Conservation (phyloP, 1,284 basidiomycete species). For the Malassezia dermatis region DNA sequence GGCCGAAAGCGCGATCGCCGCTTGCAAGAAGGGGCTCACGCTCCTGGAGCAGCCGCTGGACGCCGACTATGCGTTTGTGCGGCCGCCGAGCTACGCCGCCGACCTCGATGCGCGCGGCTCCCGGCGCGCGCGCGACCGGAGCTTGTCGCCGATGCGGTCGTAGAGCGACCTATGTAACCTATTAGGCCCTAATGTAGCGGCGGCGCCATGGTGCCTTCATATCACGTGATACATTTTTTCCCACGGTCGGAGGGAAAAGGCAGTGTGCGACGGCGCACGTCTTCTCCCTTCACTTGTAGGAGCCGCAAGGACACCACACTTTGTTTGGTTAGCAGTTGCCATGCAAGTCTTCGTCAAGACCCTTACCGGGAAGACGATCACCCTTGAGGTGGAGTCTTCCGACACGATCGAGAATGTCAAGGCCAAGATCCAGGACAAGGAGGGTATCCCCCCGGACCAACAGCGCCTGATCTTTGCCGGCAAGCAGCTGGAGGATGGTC, state of each 20-base stretch:
- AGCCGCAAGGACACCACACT: slow-evolving; percentile 33
- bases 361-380: slow-evolving; percentile 49
- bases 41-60: slow-evolving; percentile 77
- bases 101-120: background rate
- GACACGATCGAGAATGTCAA: slow-evolving; percentile 49
- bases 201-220: background rate
- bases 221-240: slow-evolving; percentile 15
- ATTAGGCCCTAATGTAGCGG: background rate
- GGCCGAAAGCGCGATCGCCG: slow-evolving; percentile 77
- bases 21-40: slow-evolving; percentile 68
- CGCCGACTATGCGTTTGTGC: slow-evolving; percentile 90
- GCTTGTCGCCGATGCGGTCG: slow-evolving; percentile 15
- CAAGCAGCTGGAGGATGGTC: slow-evolving; percentile 68
- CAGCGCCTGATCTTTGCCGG: slow-evolving; percentile 96
- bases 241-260: slow-evolving; percentile 7
- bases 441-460: slow-evolving; percentile 81
- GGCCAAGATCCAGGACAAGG: slow-evolving; percentile 54
- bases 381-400: slow-evolving; percentile 49
- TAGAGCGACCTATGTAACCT: background rate
- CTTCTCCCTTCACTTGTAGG: slow-evolving; percentile 10
- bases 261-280: background rate
- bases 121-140: slow-evolving; percentile 12
- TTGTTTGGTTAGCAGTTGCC: slow-evolving; percentile 38
- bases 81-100: slow-evolving; percentile 58
- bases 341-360: slow-evolving; percentile 47